Base-by-base conservation (phyloP, 306 rosid genomes). In the Prunus padus region DNA sequence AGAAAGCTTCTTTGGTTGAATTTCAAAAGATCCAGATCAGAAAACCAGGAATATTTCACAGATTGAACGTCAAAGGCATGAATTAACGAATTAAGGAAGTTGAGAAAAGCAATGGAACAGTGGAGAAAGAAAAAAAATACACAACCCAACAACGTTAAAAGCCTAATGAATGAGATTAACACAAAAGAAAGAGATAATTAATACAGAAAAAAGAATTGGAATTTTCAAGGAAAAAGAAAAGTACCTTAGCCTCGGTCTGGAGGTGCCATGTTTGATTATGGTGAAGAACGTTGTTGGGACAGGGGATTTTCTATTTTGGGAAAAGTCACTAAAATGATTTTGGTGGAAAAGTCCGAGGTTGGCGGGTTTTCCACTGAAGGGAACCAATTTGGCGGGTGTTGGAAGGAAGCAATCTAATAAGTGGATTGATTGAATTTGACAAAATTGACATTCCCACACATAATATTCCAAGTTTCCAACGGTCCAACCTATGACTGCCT, bases 301-400 rank as follows among this genome's bases (percentile, higher is more conserved):
- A 47, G 14, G 69, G 42, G 61, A 37, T 47, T 3, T 77, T 75
- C 25, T 79, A 28, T 44, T 31, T 71, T 50, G 12, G 14, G 57
- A 22, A 42, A 42, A 47, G 11, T 26, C 2, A 40, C 49, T 11
- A 44, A 4, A 19, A 31, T 47, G 72, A 10, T 57, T 44, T 62
- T 54, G 62, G 76, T 68, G 70, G 79, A 76, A 44, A 81, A 40
- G n/a, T 72, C 89, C 91, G 96, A 88, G 30, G 80, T 72, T 85
- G 90, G 86, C 90, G 97, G 92, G 33, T 62, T 80, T 87, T 74
- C 87, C 84, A 77, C 69, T 37, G 69, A 79, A 55, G 28, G 26
- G 22, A 86, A 87, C 70, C 77, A 12, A 28, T n/a, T 81, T 76
- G 72, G 19, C 57, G 46, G 25, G 52, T 47, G 9, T 37, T 37